Base-by-base conservation (phyloP, 768 basidiomycete species). In the Mycena leptocephala region DNA sequence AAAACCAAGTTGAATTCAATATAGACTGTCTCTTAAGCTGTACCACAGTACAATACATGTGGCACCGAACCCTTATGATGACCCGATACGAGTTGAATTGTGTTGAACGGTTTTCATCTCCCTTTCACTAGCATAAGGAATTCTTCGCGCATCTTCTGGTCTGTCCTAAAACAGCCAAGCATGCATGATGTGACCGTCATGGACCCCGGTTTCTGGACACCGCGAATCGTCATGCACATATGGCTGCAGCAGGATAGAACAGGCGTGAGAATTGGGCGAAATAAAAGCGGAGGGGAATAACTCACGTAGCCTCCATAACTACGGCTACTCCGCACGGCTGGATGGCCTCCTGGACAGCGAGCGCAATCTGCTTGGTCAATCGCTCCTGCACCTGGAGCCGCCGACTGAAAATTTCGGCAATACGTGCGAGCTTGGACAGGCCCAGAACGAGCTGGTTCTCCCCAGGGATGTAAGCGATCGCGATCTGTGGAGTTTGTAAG, bases 211-310 rank as follows among this genome's bases (percentile, higher is more conserved):
- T 99, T 99, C 86, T 99, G 98, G 10, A 99, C 98, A 68, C 98
- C 98, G 77, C 98, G 95, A 97, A 99, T 99, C 5, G 98, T 97
- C 98, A 99, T 99, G 83, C 98, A 99, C 85, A 99, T 91, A 86
- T 99, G 98, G 28, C 96, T 97, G 81, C 7, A 41, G 35, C n/a
- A n/a, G n/a, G n/a, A n/a, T 26, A 58, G 18, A 72, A 72, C 67
- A 79, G 68, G 65, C 35, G 72, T 74, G 58, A 65, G 43, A 37
- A 72, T 55, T 22, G 65, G 74, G 37, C n/a, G 18, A 66, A 78
- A 48, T 72, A 63, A 51, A n/a, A 59, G 46, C 74, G 53, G 71
- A 63, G n/a, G n/a, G n/a, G 55, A 24, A 59, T 56, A 5, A 90
- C 96, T 83, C 83, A 97, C 96, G 95, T 96, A 76, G 97, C 97